phyloP scores from a whole-genome alignment of 1,139 yeast genomes.

The Pichia sp. region DNA sequence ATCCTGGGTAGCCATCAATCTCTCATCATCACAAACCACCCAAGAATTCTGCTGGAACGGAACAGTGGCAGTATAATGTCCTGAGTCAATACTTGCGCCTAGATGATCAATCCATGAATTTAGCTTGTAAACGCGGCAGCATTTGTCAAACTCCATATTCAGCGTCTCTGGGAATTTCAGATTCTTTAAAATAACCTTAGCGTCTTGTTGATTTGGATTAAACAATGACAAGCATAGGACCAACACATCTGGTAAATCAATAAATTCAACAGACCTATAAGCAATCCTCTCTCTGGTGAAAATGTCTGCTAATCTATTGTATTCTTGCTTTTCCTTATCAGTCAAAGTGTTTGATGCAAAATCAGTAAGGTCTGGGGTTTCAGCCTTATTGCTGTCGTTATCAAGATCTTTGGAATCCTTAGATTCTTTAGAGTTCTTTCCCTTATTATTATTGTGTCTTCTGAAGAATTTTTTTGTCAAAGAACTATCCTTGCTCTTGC shows the following conservation, averaged over 20 bases:
- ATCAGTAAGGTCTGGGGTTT: slow-evolving; percentile 5
- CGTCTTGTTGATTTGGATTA: slow-evolving; percentile 25
- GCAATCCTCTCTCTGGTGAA: slow-evolving; percentile 24
- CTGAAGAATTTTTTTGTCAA: slow-evolving; percentile 3
- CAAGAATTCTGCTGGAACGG: slow-evolving; percentile 50
- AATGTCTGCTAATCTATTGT: slow-evolving; percentile 18
- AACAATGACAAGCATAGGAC: slow-evolving; percentile 32
- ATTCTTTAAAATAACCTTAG: slow-evolving; percentile 22
- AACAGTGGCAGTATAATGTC: slow-evolving; percentile 88
- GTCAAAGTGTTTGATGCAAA: slow-evolving; percentile 9
- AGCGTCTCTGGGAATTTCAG: slow-evolving; percentile 27
- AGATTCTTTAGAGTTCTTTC: not conserved
- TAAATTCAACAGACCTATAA: slow-evolving; percentile 25
- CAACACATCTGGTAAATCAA: slow-evolving; percentile 30
- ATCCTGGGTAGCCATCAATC: slow-evolving; percentile 18
- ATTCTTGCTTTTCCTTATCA: slow-evolving; percentile 20
- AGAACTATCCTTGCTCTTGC: slow-evolving; percentile 14
- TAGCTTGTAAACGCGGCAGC: slow-evolving; percentile 46
- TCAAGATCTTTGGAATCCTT: slow-evolving; percentile 7
- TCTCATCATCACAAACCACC: slow-evolving; percentile 75
- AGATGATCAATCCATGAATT: slow-evolving; percentile 88
- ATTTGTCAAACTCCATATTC: slow-evolving; percentile 20
- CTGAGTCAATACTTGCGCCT: slow-evolving; percentile 72
- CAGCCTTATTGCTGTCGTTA: not conserved
- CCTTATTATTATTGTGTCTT: slow-evolving; percentile 1